Base-by-base conservation (phyloP, 2,329 filamentous ascomycete species). In the Aspergillus costaricaensis region DNA sequence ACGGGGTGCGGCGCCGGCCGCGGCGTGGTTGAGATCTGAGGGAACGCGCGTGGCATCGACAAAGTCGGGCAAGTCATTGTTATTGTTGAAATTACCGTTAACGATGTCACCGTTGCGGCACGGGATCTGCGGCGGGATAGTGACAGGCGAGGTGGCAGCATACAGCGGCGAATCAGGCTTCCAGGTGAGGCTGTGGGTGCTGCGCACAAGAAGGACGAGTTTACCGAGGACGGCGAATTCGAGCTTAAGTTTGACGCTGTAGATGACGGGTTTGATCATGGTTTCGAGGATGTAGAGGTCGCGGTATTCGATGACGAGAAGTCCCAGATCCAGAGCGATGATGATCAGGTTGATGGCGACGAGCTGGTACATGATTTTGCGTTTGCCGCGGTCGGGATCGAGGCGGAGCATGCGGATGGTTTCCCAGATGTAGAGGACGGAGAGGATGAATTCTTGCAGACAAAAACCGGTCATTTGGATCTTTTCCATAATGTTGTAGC, bases 401-500 rank as follows among this genome's bases (percentile, higher is more conserved):
- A 80, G 65, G 7, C 77, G 77, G 55, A 85, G 74, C 58, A 85
- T 77, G 79, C 77, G 80, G 59, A 82, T 70, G 0, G 84, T 83
- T 63, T 85, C 82, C 69, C 73, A 75, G 58, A 86, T 84, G 68
- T 85, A 86, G 19, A 84, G 72, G 1, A 75, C 75, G 1, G 83
- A 85, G 53, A 86, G 79, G 62, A 84, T 76, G 54, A 82, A 76
- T 60, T 86, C 84, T 65, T 86, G 84, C 12, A 85, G 57, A 65
- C 82, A 85, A 67, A 86, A 86, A 7, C 83, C 75, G 5, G 81
- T 82, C 68, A 86, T 81, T 66, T 86, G 83, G 17, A 86, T 77
- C 68, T 83, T 82, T 64, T 86, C 84, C 74, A 83, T 79, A 36
- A 80, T 67, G 47, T 78, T 77, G 67, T 80, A 81, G 6, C 74